Base-by-base conservation (phyloP, 2,329 filamentous ascomycete species). In the Macroventuria anomochaeta region DNA sequence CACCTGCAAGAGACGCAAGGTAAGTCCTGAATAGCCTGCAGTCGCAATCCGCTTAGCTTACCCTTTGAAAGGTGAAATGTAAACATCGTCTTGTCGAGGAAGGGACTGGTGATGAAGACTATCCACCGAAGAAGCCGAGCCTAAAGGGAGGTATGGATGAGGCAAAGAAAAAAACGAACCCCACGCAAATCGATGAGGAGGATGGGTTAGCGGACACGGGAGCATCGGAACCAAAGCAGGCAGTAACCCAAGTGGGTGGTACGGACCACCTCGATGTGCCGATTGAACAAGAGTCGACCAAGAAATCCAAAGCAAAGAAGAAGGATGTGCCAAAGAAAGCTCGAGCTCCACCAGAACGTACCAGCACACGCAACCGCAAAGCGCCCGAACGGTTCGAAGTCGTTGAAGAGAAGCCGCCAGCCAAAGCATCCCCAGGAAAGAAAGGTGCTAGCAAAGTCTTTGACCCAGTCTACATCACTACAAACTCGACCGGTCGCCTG, bases 401-500 rank as follows among this genome's bases (percentile, higher is more conserved):
- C 7, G 7, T 53, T 17, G 32, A 62, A 12, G 57, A 61, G 20
- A 48, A 58, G 6, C 34, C 47, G 1, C 46, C 54, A 6, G 21
- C 44, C 6, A 63, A 59, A 41, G 23, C 52, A 18, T 10, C 36
- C 7, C 44, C 55, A 6, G 21, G 38, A 5, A 67, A 59, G 33
- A 55, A 60, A 15, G 37, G 36, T 0, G 6, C 21, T 1, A 61
- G 61, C 46, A 70, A 61, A 28, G 63, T 69, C 21, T 73, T 68
- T 43, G 63, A 71, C 11, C 67, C 72, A 0, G 42, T 61, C 46
- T 71, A 64, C 52, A 63, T 72, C 18, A 71, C 71, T 4, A 70
- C 71, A 25, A 65, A 72, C 42, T 59, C 69, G 6, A 63, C 59
- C 13, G 67, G 61, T 17, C 68, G 67, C 11, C 59, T 76, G 3